Base-by-base conservation (phyloP, 352 stramenopile species). In the Pythium vanterpoolii region DNA sequence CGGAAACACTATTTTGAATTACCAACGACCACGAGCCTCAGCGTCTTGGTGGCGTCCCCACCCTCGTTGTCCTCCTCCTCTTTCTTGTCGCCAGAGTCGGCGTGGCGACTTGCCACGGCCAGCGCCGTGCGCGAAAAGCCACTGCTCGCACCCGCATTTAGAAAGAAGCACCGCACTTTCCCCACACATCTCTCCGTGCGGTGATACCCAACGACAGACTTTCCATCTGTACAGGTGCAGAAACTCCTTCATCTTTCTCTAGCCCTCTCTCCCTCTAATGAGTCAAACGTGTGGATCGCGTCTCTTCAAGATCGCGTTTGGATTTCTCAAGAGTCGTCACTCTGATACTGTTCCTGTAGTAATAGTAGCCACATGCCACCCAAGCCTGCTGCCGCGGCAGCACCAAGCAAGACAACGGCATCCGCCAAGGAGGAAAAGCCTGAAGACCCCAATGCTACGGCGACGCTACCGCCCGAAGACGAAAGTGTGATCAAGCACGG, bases 221-320 rank as follows among this genome's bases (percentile, higher is more conserved):
- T 71, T 89, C 79, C 79, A 89, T 89, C 72, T 89, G 58, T 89
- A 89, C 51, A 68, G 58, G 61, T 89, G 79, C 42, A 83, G 36
- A 52, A 89, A 89, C 63, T 87, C 79, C 52, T 84, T 74, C 75
- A 89, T 87, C 30, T 8, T 46, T 42, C 8, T 21, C 18, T 38
- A n/a, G n/a, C n/a, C n/a, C n/a, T 18, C 24, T 36, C 19, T 39
- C 28, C 19, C 8, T 16, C 33, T 13, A 40, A 19, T 45, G 28
- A 30, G 3, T 16, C 34, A 4, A 14, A 50, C 21, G 21, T 28
- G 19, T 39, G 14, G 3, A 10, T 33, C 30, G 55, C 62, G 59
- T 47, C 65, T 59, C 33, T 71, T 76, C 65, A 68, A 60, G 60
- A 71, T 73, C 52, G 7, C 11, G 21, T 33, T 31, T 9, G 13